A percentile compares a stretch with the other conserved stretches of the same genome.
phyloP scores from a whole-genome alignment of 2,329 filamentous ascomycete species.

The Paradendryphiella salina region DNA sequence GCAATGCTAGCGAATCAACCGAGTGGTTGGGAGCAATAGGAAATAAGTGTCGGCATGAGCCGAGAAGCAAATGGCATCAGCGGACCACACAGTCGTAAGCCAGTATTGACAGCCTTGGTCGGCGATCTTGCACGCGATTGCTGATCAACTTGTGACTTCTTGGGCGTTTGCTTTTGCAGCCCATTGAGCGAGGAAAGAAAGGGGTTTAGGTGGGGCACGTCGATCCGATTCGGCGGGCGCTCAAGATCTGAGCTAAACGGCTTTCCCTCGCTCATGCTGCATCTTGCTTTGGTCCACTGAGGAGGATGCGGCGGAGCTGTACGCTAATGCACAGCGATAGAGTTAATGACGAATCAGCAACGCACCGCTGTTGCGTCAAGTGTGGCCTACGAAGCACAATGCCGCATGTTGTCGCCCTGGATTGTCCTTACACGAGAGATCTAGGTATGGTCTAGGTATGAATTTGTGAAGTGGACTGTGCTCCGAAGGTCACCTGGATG shows the following conservation, averaged over 20 bases:
- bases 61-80: neutral
- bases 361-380: constrained; percentile 2
- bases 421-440: constrained; percentile 9
- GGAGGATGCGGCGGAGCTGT: constrained; percentile 12
- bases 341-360: constrained; percentile 23
- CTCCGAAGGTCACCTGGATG: constrained; percentile 7
- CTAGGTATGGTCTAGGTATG: neutral
- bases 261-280: constrained; percentile 35
- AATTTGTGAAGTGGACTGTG: constrained; percentile 5
- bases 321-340: constrained; percentile 16
- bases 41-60: constrained; percentile 7
- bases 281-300: constrained; percentile 31
- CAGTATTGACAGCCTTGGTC: constrained; percentile 3
- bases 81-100: constrained; percentile 1
- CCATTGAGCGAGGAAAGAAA: constrained; percentile 16
- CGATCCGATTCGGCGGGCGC: constrained; percentile 40
- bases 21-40: constrained; percentile 1
- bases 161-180: constrained; percentile 22
- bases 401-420: constrained; percentile 8
- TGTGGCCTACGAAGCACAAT: neutral
- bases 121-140: constrained; percentile 4
- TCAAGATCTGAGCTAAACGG: constrained; percentile 42
- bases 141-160: constrained; percentile 10
- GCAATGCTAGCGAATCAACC: constrained; percentile 1
- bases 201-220: constrained; percentile 37